Evolutionary conservation across 2,329 filamentous ascomycete genomes (phyloP).

Genomic region (Ciborinia camelliae): DNA sequence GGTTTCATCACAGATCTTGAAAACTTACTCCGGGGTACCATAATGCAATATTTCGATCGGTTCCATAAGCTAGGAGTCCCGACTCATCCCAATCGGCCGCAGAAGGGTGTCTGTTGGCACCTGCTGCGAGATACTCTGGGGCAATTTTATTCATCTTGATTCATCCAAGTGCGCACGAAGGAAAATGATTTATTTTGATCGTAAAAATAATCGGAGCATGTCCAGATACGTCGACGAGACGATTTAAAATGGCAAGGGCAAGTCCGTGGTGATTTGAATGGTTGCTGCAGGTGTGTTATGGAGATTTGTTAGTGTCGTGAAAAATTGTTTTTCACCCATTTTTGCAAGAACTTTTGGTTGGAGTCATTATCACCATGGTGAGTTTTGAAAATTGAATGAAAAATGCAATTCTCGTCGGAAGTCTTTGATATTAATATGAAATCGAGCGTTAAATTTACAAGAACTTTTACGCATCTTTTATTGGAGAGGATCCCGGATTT

Average conservation of each 20-base stretch:
- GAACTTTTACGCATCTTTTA: not conserved
- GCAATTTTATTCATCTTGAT: constrained; percentile 28
- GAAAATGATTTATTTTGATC: not conserved
- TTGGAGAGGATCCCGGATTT: not conserved
- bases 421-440: not conserved
- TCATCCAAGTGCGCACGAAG: constrained; percentile 10
- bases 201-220: not conserved
- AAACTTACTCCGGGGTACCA: constrained; percentile 74
- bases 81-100: constrained; percentile 83
- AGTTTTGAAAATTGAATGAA: not conserved
- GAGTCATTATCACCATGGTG: not conserved
- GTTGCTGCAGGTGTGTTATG: not conserved
- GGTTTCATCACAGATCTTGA: not conserved
- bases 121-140: constrained; percentile 51
- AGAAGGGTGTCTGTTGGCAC: constrained; percentile 85
- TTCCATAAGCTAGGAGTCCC: constrained; percentile 80
- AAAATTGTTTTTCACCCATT: constrained; percentile 9
- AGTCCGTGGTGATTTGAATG: not conserved
- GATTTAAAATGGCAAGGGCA: not conserved
- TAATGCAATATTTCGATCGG: constrained; percentile 82
- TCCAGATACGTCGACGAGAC: not conserved
- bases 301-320: constrained; percentile 12
- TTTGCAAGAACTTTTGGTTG: constrained; percentile 16
- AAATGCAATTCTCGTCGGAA: not conserved
- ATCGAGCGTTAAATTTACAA: not conserved